Evolutionary conservation across 768 basidiomycete species (phyloP).

Genomic region (Pleurotus tuber-regium): DNA sequence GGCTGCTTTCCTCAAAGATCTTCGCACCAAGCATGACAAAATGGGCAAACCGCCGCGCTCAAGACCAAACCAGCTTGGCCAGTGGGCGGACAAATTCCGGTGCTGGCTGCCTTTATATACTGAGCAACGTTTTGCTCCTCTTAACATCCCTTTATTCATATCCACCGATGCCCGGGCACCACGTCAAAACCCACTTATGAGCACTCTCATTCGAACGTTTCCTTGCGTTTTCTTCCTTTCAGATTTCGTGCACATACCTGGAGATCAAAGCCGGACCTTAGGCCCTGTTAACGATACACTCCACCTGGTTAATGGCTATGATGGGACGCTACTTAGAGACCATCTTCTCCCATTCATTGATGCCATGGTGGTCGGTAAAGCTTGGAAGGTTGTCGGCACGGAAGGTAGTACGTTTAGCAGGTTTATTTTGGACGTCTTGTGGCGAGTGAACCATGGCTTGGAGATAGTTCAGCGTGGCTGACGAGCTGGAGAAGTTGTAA

Average conservation of each 20-base stretch:
- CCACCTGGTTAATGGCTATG: conserved; percentile 39
- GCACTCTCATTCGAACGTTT: conserved; percentile 48
- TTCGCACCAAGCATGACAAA: conserved; percentile 20
- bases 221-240: conserved; percentile 61
- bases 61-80: conserved; percentile 16
- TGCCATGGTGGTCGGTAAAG: conserved; percentile 63
- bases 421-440: conserved; percentile 66
- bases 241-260: conserved; percentile 40
- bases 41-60: conserved; percentile 10
- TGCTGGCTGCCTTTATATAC: conserved; percentile 44
- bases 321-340: conserved; percentile 42
- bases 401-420: conserved; percentile 74
- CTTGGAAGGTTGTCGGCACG: conserved; percentile 61
- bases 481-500: conserved; percentile 2
- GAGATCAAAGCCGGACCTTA: background rate
- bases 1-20: conserved; percentile 23
- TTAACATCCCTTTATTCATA: conserved; percentile 64
- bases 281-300: conserved; percentile 5
- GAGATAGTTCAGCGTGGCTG: conserved; percentile 50
- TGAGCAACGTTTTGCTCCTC: conserved; percentile 18
- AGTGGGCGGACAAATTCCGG: conserved; percentile 22
- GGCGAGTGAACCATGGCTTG: conserved; percentile 55
- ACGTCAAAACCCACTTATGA: conserved; percentile 38
- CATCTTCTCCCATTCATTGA: conserved; percentile 67
- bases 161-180: conserved; percentile 57